Evolutionary conservation across 2,329 filamentous ascomycete species (phyloP).

Genomic region (Beauveria sp.): DNA sequence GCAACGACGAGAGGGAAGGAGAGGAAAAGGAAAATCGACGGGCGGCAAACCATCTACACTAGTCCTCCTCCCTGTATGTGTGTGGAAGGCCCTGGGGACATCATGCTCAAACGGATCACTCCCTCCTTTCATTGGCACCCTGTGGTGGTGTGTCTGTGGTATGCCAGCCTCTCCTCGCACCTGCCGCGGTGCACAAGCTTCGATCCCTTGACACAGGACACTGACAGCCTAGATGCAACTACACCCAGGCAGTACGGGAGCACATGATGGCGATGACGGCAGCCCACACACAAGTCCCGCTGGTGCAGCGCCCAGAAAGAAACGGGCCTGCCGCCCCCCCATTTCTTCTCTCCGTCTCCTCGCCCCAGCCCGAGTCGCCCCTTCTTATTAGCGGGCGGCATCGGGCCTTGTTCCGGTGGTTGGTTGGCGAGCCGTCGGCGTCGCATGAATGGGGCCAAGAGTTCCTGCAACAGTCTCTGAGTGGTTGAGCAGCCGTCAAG

Average conservation of each 20-base stretch:
- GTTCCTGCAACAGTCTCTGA: background rate
- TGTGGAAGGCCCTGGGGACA: conserved; percentile 1
- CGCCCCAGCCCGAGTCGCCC: background rate
- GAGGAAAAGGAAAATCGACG: background rate
- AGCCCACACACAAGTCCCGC: background rate
- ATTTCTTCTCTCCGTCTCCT: background rate
- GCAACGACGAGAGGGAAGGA: conserved; percentile 1
- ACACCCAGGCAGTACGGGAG: background rate
- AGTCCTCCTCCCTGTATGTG: background rate
- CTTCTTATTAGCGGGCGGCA: conserved; percentile 1
- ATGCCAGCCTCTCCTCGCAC: background rate
- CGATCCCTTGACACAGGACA: conserved; percentile 1
- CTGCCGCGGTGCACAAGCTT: background rate
- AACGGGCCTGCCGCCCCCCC: conserved; percentile 1
- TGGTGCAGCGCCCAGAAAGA: background rate
- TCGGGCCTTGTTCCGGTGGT: conserved; percentile 12
- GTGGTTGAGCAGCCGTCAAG: background rate
- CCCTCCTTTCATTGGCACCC: background rate
- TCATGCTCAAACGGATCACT: background rate
- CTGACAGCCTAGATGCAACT: background rate
- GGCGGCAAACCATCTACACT: conserved; percentile 6
- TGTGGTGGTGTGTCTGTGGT: background rate
- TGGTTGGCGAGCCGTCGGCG: conserved; percentile 11
- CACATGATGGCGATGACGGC: conserved; percentile 11
- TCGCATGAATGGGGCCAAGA: background rate